These are phyloP conservation scores for Bretschneidera sinensis DNA, from an alignment of 345 rosid species.

Conservation along the genomic window DNA sequence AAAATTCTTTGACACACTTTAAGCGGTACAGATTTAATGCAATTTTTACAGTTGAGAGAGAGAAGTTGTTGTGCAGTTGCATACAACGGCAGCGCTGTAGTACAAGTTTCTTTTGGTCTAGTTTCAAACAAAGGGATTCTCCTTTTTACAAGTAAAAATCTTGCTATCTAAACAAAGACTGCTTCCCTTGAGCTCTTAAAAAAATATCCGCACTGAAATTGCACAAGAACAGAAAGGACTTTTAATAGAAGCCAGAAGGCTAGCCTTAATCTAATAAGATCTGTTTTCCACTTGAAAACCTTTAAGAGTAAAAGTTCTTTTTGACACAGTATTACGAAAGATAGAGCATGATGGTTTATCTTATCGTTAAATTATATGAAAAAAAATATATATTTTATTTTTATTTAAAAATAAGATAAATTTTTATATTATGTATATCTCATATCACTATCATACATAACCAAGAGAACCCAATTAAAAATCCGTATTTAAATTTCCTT, in stretches of 20 bases:
- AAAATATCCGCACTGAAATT: not conserved
- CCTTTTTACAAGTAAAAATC: constrained; percentile 19
- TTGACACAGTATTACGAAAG: too few relatives aligned
- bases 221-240: constrained; percentile 7
- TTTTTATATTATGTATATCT: too few relatives aligned
- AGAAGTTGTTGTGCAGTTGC: constrained; percentile 20
- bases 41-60: constrained; percentile 15
- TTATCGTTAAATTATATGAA: too few relatives aligned
- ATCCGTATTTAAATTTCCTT: constrained; percentile 6
- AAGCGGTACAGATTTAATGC: too few relatives aligned
- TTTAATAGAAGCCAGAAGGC: not conserved
- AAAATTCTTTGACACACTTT: too few relatives aligned
- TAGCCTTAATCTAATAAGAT: constrained; percentile 12
- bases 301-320: too few relatives aligned
- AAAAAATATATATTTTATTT: too few relatives aligned
- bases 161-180: constrained; percentile 15
- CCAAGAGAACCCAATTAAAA: constrained; percentile 1
- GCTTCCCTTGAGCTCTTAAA: constrained; percentile 13
- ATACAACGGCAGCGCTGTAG: constrained; percentile 15
- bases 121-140: constrained; percentile 20
- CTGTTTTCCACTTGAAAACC: constrained; percentile 18
- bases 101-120: constrained; percentile 31
- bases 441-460: too few relatives aligned
- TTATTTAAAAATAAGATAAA: too few relatives aligned
- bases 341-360: too few relatives aligned